These are phyloP conservation scores for Ehretia macrophylla DNA, from an alignment of 257 asterid species.

Conservation along the genomic window DNA sequence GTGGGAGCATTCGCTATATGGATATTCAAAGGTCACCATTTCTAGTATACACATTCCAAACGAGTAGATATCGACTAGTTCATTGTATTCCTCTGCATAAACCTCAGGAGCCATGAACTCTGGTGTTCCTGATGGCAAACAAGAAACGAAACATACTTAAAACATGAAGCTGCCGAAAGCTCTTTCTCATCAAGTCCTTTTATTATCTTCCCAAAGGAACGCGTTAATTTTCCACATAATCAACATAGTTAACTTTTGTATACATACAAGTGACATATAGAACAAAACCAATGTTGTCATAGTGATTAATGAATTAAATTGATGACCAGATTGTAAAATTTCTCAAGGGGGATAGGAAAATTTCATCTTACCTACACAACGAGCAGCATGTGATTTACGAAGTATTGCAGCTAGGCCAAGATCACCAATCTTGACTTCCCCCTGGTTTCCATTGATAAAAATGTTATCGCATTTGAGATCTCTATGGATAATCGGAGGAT, in stretches of 20 bases:
- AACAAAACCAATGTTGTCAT: too few relatives aligned
- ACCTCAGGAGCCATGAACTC: conserved; percentile 97
- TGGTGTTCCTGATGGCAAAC: conserved; percentile 55
- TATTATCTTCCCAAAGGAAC: too few relatives aligned
- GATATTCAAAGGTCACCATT: conserved; percentile 87
- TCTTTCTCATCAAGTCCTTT: too few relatives aligned
- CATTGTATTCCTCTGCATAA: conserved; percentile 81
- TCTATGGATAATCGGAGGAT: conserved; percentile 88
- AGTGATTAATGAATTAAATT: too few relatives aligned
- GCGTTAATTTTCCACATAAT: too few relatives aligned
- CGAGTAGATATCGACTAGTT: conserved; percentile 75
- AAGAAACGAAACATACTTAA: not conserved
- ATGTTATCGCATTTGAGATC: conserved; percentile 95
- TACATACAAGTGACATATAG: too few relatives aligned
- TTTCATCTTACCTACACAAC: conserved; percentile 64
- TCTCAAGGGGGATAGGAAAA: too few relatives aligned
- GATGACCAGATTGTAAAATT: too few relatives aligned
- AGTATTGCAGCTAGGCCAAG: conserved; percentile 91
- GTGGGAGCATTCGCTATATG: conserved; percentile 83
- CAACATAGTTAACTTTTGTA: too few relatives aligned
- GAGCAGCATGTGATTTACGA: conserved; percentile 72
- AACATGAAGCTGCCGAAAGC: too few relatives aligned
- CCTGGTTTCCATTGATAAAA: conserved; percentile 88
- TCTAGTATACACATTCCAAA: conserved; percentile 94
- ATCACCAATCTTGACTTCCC: conserved; percentile 88